These are phyloP conservation scores for Metarhizium rileyi DNA, from an alignment of 2,329 filamentous ascomycete genomes.

Conservation along the genomic window DNA sequence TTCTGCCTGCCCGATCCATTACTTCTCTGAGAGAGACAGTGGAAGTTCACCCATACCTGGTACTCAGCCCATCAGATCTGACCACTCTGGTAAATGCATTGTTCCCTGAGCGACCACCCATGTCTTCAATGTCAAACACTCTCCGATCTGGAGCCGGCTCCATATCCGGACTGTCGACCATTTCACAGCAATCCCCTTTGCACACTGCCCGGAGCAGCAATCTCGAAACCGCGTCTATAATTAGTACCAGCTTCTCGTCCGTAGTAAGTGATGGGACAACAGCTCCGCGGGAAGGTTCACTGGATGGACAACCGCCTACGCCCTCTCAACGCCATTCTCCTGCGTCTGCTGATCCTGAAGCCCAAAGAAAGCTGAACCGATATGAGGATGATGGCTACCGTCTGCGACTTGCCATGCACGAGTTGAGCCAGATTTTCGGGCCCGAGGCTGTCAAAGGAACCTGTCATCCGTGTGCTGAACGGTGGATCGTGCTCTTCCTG, in stretches of 20 bases:
- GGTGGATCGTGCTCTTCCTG: conserved; percentile 75
- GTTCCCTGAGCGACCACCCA: conserved; percentile 64
- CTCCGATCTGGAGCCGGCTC: conserved; percentile 58
- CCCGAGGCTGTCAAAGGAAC: conserved; percentile 54
- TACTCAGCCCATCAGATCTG: conserved; percentile 70
- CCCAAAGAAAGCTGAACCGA: conserved; percentile 34
- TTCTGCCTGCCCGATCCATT: conserved; percentile 62
- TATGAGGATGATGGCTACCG: conserved; percentile 57
- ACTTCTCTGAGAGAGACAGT: conserved; percentile 66
- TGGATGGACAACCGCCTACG: conserved; percentile 43
- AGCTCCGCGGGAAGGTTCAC: conserved; percentile 53
- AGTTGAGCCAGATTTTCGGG: conserved; percentile 59
- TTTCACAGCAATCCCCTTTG: conserved; percentile 55
- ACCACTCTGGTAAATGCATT: conserved; percentile 73
- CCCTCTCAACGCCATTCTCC: conserved; percentile 47
- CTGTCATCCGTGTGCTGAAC: conserved; percentile 71
- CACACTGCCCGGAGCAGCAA: conserved; percentile 28
- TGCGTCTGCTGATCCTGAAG: conserved; percentile 34
- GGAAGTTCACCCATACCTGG: conserved; percentile 70
- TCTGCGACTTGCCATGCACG: conserved; percentile 57
- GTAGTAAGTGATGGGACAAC: conserved; percentile 56
- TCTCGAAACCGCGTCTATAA: conserved; percentile 58
- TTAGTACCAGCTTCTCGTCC: conserved; percentile 65
- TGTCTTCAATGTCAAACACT: conserved; percentile 51
- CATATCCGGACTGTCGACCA: conserved; percentile 56